A percentile compares a stretch with the other conserved stretches of the same genome.
Evolutionary conservation across 1,284 basidiomycete genomes (phyloP).

Genomic region (Ceratobasidium papillatum): DNA sequence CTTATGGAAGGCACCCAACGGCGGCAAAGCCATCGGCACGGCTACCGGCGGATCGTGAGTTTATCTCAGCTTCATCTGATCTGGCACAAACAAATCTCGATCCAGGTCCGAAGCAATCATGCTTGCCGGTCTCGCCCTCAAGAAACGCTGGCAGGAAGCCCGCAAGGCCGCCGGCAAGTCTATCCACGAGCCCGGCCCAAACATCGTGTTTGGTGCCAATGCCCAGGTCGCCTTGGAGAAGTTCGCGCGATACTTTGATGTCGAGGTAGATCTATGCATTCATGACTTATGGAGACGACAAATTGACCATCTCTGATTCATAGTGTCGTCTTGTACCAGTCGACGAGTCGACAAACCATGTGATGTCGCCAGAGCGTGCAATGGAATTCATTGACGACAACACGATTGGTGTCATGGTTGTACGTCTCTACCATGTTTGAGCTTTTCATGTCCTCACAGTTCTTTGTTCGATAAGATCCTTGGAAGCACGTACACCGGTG

Average conservation of each 20-base stretch:
- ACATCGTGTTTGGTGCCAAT: slow-evolving; percentile 82
- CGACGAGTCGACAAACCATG: slow-evolving; percentile 77
- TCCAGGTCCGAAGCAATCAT: slow-evolving; percentile 80
- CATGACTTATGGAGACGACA: slow-evolving; percentile 40
- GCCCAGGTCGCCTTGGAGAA: slow-evolving; percentile 90
- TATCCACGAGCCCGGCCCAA: slow-evolving; percentile 80
- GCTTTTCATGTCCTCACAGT: slow-evolving; percentile 43
- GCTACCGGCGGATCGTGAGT: slow-evolving; percentile 89
- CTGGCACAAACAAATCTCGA: slow-evolving; percentile 9
- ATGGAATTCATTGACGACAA: slow-evolving; percentile 94
- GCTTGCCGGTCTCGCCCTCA: slow-evolving; percentile 94
- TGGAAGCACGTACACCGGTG: slow-evolving; percentile 86
- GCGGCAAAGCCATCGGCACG: slow-evolving; percentile 81
- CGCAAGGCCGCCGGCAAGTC: slow-evolving; percentile 87
- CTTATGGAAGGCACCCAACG: slow-evolving; percentile 87
- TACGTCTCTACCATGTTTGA: slow-evolving; percentile 51
- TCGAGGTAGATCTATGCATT: slow-evolving; percentile 68
- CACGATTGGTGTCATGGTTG: slow-evolving; percentile 83
- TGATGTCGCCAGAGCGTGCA: slow-evolving; percentile 83
- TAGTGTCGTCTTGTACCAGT: slow-evolving; percentile 78
- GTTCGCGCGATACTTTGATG: slow-evolving; percentile 92
- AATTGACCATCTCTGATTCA: slow-evolving; percentile 47
- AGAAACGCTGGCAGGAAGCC: slow-evolving; percentile 91
- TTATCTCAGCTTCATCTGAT: slow-evolving; percentile 50
- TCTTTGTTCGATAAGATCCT: slow-evolving; percentile 45